phyloP scores from a whole-genome alignment of 2,329 filamentous ascomycete species.

The Aspergillus novoparasiticus region DNA sequence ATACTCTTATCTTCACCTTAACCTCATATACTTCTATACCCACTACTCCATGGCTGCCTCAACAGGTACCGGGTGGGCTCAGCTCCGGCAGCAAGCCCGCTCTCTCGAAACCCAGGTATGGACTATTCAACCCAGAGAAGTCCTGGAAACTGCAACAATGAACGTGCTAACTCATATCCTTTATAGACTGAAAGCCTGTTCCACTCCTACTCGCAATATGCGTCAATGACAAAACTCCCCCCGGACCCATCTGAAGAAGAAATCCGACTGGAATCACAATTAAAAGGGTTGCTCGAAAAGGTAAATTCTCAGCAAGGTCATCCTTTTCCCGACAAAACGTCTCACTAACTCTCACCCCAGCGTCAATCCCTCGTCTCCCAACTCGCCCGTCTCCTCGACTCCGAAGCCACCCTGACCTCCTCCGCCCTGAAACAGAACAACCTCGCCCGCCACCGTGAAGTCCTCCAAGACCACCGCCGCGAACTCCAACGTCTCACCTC shows the following conservation, averaged over 20 bases:
- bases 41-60: conserved; percentile 53
- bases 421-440: conserved; percentile 98
- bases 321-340: background rate
- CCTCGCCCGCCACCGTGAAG: conserved; percentile 84
- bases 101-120: conserved; percentile 84
- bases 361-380: conserved; percentile 80
- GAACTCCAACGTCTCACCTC: conserved; percentile 76
- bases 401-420: conserved; percentile 80
- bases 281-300: conserved; percentile 76
- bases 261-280: conserved; percentile 72
- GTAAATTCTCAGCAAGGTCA: conserved; percentile 12
- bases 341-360: conserved; percentile 49
- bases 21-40: background rate
- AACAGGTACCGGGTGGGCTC: conserved; percentile 77
- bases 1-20: background rate
- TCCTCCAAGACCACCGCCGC: conserved; percentile 81
- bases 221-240: conserved; percentile 75
- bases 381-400: conserved; percentile 86
- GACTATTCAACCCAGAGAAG: background rate
- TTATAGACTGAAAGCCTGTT: conserved; percentile 76
- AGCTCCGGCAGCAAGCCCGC: conserved; percentile 89
- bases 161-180: background rate
- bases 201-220: conserved; percentile 84
- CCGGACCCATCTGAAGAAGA: conserved; percentile 86
- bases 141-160: background rate